These are phyloP conservation scores for Hypomyces perniciosus DNA, from an alignment of 2,329 filamentous ascomycete species.

Conservation along the genomic window DNA sequence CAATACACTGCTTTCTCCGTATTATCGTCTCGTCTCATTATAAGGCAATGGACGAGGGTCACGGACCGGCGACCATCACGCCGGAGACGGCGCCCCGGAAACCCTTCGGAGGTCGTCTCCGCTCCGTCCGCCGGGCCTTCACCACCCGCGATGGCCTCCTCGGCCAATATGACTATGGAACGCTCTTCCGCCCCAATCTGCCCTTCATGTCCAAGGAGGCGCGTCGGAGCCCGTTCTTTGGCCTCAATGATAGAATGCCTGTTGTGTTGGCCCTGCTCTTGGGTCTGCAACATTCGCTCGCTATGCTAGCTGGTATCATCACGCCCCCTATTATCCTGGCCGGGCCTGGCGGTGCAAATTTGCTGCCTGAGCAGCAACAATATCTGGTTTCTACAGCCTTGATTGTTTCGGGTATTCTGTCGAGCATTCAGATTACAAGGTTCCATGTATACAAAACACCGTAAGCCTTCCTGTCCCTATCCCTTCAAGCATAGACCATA, in stretches of 20 bases:
- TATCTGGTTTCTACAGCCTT: slow-evolving; percentile 75
- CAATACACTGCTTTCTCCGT: not conserved
- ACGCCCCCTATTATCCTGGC: slow-evolving; percentile 71
- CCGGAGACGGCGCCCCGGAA: slow-evolving; percentile 31
- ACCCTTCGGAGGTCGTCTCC: slow-evolving; percentile 21
- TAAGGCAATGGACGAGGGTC: slow-evolving; percentile 48
- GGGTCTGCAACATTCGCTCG: slow-evolving; percentile 72
- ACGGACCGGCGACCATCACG: slow-evolving; percentile 45
- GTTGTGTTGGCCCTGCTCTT: slow-evolving; percentile 67
- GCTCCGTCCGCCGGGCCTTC: slow-evolving; percentile 34
- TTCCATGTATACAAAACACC: slow-evolving; percentile 65
- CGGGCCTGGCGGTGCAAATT: slow-evolving; percentile 55
- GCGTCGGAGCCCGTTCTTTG: slow-evolving; percentile 68
- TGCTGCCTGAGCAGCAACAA: slow-evolving; percentile 55
- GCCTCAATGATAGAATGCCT: slow-evolving; percentile 73
- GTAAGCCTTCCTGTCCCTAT: slow-evolving; percentile 26
- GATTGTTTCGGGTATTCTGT: slow-evolving; percentile 72
- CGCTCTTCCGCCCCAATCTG: slow-evolving; percentile 75
- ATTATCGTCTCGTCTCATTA: too few species aligned
- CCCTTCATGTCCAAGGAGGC: slow-evolving; percentile 64
- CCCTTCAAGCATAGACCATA: not conserved
- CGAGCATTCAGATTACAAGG: slow-evolving; percentile 68
- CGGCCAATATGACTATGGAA: slow-evolving; percentile 84
- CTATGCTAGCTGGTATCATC: slow-evolving; percentile 71
- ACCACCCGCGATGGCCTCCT: slow-evolving; percentile 66